Base-by-base conservation (phyloP, 2,329 filamentous ascomycete genomes). In the Cladophialophora chaetospira region DNA sequence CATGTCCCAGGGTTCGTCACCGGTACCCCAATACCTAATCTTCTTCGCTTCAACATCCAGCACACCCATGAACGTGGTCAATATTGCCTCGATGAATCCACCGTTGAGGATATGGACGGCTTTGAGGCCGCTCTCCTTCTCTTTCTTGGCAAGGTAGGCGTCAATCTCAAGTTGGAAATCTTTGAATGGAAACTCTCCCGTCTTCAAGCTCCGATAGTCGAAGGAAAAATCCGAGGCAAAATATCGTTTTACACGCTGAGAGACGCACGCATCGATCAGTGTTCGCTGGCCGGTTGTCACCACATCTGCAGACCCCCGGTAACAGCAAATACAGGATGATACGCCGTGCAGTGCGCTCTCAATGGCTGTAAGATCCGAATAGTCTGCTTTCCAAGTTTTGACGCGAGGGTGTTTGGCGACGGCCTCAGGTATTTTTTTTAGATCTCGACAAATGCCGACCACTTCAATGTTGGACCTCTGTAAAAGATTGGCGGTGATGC, bases 51-150 rank as follows among this genome's bases (percentile, higher is more conserved):
- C 43, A 5, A 60, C 48, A 45, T 73, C 67, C 9, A 58, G 55
- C 10, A 64, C 56, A 9, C 49, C 50, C 31, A 69, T 69, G 9
- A 66, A 66, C 0, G 62, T 55, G 35, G 63, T 67, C n/a, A 68
- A 69, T 13, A 71, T 54, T 1, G 66, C 57, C 11, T 75, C 72
- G 63, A 72, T 71, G 51, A 75, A 73, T 5, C 43, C 70, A 6
- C 70, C 75, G 38, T 70, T 70, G 15, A 77, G 60, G 13, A 78
- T 61, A 53, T 76, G 73, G 0, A 76, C 73, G 10, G 69, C 74
- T 43, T 69, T 66, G 8, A 75, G 9, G 10, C 28, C 15, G 11
- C 46, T 26, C 21, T 49, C 10, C 8, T 28, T 67, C 19, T 70
- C 60, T 62, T 74, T 74, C 3, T 55, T 63, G 2, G 73, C 69